phyloP scores from a whole-genome alignment of 1,139 yeast genomes.

The Nakaseomyces delphensis region DNA sequence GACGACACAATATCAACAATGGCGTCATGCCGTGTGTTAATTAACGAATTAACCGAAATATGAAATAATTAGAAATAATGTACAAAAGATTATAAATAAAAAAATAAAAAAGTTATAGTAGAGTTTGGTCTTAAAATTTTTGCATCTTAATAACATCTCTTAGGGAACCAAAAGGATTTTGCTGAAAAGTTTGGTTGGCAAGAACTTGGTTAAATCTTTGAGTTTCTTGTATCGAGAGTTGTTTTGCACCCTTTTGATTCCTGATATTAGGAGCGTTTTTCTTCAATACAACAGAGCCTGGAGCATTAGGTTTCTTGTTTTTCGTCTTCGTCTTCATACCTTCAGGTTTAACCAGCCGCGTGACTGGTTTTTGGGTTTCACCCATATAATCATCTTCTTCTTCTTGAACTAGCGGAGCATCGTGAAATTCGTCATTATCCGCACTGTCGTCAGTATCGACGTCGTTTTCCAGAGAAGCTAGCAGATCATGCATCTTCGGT shows the following conservation, averaged over 20 bases:
- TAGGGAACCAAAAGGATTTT: constrained; percentile 51
- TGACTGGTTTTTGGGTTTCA: constrained; percentile 13
- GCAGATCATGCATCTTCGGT: constrained; percentile 58
- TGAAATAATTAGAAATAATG: constrained; percentile 12
- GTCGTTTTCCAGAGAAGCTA: constrained; percentile 41
- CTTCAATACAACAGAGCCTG: constrained; percentile 27
- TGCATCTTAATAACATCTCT: constrained; percentile 37
- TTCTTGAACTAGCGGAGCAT: constrained; percentile 2
- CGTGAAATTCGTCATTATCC: constrained; percentile 14
- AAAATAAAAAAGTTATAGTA: too few relatives aligned
- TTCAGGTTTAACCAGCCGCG: constrained; percentile 16
- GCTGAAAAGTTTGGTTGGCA: constrained; percentile 42
- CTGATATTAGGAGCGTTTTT: constrained; percentile 56
- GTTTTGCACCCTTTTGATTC: constrained; percentile 46
- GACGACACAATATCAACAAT: too few relatives aligned
- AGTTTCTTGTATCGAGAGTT: constrained; percentile 46
- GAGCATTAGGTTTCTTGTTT: constrained; percentile 20
- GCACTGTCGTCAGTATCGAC: constrained; percentile 18
- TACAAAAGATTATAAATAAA: not conserved
- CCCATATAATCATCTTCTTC: constrained; percentile 2
- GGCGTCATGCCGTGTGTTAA: too few relatives aligned
- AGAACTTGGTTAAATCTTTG: constrained; percentile 48
- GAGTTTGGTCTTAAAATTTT: too few relatives aligned
- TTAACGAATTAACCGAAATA: too few relatives aligned
- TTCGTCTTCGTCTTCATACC: constrained; percentile 9